Conservation (phyloP, 805 yeast genomes). For the Pichia exigua region DNA sequence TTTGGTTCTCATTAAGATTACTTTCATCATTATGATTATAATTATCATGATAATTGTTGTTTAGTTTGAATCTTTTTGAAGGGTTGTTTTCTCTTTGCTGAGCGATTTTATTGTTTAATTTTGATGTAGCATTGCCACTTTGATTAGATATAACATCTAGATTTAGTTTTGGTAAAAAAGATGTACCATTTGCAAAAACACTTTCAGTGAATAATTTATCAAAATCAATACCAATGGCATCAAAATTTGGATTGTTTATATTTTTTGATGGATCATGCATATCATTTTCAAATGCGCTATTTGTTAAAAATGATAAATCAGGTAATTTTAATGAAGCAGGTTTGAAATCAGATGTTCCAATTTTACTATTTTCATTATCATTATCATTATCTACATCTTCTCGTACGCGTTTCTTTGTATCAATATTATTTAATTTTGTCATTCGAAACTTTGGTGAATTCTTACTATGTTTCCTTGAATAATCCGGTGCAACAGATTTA, state of each 20-base stretch:
- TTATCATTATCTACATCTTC: not conserved
- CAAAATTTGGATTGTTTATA: constrained; percentile 1
- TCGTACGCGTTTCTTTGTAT: not conserved
- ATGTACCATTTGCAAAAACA: constrained; percentile 18
- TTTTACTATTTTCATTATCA: not conserved
- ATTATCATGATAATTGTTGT: not conserved
- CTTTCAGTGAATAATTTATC: constrained; percentile 21
- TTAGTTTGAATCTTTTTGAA: not conserved
- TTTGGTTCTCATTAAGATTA: not conserved
- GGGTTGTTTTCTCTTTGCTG: not conserved
- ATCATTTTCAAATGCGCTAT: constrained; percentile 5
- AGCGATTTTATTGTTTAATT: not conserved
- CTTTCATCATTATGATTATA: not conserved
- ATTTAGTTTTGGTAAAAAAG: constrained; percentile 15
- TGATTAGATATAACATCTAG: constrained; percentile 4
- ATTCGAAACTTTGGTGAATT: not conserved
- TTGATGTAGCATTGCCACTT: not conserved
- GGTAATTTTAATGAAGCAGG: constrained; percentile 1
- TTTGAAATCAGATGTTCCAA: not conserved
- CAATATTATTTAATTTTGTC: not conserved
- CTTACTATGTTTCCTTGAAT: not conserved
- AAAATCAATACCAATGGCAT: constrained; percentile 15
- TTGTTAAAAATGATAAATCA: constrained; percentile 5
- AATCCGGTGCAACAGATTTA: constrained; percentile 8
- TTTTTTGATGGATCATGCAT: constrained; percentile 1